Evolutionary conservation across 2,329 filamentous ascomycete species (phyloP), one percentile per base, ranked within the genome.

Genomic region (Aureobasidium subglaciale): DNA sequence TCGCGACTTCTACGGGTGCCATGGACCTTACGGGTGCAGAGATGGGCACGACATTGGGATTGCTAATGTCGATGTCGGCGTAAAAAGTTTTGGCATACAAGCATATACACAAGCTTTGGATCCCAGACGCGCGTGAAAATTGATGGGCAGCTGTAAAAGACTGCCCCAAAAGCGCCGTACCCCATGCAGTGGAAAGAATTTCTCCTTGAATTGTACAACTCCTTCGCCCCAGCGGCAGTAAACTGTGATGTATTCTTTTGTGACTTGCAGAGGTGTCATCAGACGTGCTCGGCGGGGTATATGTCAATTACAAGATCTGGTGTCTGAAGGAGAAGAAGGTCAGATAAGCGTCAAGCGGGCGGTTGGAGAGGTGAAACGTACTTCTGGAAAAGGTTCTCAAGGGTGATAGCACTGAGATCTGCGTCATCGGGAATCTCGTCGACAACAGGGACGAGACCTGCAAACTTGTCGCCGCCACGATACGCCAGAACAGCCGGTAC

Each of bases 401-500:
- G 68, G 56, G 75, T 82, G 41, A 78, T 70, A 8, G 79, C 72
- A 62, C 69, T 76, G 16, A 78, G 63, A 53, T 76, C 74, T 11
- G 72, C 72, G 62, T 78, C 81, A 29, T 78, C 75, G 2, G 91
- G 90, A 45, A 96, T 87, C 78, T 93, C 87, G 66, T 90, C 84
- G 60, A 95, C 82, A 50, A 97, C 79, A 55, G 92, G 91, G 0
- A 93, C 88, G 52, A 97, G 76, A 64, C 91, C 95, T 61, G 89
- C 88, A 64, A 97, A 90, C 61, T 96, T 84, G 61, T 97, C 91
- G 53, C 90, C 91, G 64, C 86, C 88, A 57, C 85, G 85, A 75
- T 99, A 99, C 10, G 88, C 92, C 46, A 97, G 77, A 34, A 97
- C 77, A 50, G 93, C 90, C 0, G 93, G 93, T 2, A 96, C 87